Conservation (phyloP, 495 filamentous ascomycete genomes). For the Immersiella caudata region DNA sequence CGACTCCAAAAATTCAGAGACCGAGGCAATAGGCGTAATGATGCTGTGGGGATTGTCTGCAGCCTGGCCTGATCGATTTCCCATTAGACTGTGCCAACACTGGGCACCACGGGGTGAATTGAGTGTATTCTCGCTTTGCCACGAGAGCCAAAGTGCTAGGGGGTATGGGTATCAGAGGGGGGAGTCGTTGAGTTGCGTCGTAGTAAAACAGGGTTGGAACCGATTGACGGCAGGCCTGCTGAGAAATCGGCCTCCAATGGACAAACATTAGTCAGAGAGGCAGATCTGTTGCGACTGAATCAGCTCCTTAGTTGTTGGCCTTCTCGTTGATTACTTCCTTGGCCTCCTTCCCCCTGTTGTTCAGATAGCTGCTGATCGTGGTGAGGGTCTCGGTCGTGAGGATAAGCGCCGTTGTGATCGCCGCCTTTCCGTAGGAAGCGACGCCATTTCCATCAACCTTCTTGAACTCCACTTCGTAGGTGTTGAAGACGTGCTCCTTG, state of each 20-base stretch:
- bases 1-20: neutral
- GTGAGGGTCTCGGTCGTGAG: constrained; percentile 68
- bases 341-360: constrained; percentile 62
- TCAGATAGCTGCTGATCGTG: constrained; percentile 59
- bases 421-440: constrained; percentile 70
- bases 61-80: no score
- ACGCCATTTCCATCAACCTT: constrained; percentile 72
- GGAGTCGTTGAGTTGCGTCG: neutral
- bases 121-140: neutral
- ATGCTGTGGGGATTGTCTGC: no score
- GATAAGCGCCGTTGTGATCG: constrained; percentile 71
- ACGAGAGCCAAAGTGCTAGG: neutral
- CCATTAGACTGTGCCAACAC: no score
- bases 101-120: neutral
- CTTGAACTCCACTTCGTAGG: constrained; percentile 75
- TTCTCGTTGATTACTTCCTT: constrained; percentile 58
- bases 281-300: no score
- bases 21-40: no score
- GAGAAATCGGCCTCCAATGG: neutral
- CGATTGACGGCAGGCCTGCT: neutral
- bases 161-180: neutral
- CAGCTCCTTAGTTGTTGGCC: constrained; percentile 27
- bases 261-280: neutral
- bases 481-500: constrained; percentile 72
- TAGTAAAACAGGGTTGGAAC: neutral